These are phyloP conservation scores for Agrostemma githago DNA, from an alignment of 148 eudicot genomes.

Conservation along the genomic window DNA sequence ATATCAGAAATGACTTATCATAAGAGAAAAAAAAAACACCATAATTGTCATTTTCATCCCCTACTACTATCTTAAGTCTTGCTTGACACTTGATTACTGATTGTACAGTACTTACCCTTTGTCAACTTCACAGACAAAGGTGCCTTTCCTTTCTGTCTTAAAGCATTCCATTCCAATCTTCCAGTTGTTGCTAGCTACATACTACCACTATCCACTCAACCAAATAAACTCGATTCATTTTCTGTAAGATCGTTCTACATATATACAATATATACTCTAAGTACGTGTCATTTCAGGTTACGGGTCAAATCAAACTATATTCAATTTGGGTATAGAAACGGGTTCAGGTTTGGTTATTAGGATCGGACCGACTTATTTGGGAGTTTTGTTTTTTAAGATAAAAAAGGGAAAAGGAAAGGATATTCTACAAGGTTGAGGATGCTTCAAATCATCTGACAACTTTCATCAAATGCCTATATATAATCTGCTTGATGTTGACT, in stretches of 20 bases:
- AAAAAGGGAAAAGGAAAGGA: background rate
- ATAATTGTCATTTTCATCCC: background rate
- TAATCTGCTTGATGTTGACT: conserved; percentile 13
- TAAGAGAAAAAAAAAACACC: background rate
- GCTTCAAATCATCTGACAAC: conserved; percentile 18
- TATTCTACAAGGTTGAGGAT: conserved; percentile 5
- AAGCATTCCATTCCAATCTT: background rate
- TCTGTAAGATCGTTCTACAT: too few species aligned
- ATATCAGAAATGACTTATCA: conserved; percentile 11
- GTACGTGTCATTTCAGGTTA: too few species aligned
- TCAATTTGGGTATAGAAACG: too few species aligned
- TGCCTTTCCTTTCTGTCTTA: background rate
- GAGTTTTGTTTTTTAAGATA: background rate
- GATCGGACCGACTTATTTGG: background rate
- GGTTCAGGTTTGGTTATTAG: background rate
- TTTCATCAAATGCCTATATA: conserved; percentile 6
- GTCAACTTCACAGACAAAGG: background rate
- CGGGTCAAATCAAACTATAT: too few species aligned
- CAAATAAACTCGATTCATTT: too few species aligned
- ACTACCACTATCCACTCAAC: too few species aligned
- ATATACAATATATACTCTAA: too few species aligned
- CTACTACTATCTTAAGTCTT: too few species aligned
- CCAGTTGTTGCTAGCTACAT: background rate
- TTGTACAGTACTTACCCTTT: background rate
- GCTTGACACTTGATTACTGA: too few species aligned